Evolutionary conservation across 2,329 filamentous ascomycete genomes (phyloP), one percentile per base, ranked within the genome.

Genomic region (Scedosporium aurantiacum): DNA sequence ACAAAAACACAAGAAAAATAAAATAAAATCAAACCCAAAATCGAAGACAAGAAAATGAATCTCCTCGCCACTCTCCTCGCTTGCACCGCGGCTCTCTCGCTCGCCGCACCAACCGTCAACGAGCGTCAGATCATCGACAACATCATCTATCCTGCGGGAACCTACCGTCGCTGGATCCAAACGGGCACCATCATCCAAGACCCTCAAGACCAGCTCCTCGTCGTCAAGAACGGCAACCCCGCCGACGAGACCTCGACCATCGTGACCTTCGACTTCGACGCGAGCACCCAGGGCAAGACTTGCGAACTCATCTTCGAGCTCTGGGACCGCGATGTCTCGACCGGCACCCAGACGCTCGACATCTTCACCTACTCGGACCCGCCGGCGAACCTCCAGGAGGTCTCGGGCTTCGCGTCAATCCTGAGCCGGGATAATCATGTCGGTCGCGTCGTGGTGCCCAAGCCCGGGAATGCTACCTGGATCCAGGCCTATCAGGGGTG

Each of bases 71-170:
- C 32, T 37, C 37, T 57, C 52, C 40, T 61, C 28, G 59, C 59
- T n/a, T 28, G 50, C 23, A 10, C 37, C 10, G 50, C 59, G n/a
- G 40, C 59, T 21, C 21, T 32, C 50, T n/a, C 32, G 8, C 12
- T 18, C 50, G 59, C 59, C 27, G 59, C 50, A 18, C 50, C 52
- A 21, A 32, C 37, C 21, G 52, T 18, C n/a, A 37, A 37, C 28
- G 21, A 23, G 12, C 59, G 50, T 10, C 47, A 60, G 41, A 10
- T 23, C 7, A 40, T 27, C 56, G 57, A 66, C 1, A 67, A 65
- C 67, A 69, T 60, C 67, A 64, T n/a, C 59, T 57, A 47, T 14
- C 59, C 59, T 5, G 21, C 32, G 32, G 32, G 27, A 18, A 63
- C 61, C 32, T 63, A 63, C 56, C 58, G 61, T 25, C 45, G 40